Evolutionary conservation across 495 filamentous ascomycete genomes (phyloP).

Genomic region (Penicillium chermesinum): DNA sequence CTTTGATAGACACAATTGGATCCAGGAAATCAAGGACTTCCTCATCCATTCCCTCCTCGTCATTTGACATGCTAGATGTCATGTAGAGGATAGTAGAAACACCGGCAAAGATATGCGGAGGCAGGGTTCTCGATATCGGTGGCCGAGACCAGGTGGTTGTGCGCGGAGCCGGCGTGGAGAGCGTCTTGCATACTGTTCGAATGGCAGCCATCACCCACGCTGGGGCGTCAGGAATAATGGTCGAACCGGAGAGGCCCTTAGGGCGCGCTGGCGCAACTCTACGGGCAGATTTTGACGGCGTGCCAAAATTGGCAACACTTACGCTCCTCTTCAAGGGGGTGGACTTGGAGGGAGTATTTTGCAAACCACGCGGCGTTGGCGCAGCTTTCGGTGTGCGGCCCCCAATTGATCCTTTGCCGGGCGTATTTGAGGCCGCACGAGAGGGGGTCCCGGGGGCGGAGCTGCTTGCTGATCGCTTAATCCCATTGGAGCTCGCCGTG

Average conservation of each 20-base stretch:
- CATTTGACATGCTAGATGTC: slow-evolving; percentile 28
- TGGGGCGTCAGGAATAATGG: slow-evolving; percentile 48
- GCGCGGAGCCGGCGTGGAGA: slow-evolving; percentile 49
- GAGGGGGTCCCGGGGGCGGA: slow-evolving; percentile 29
- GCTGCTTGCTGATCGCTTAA: slow-evolving; percentile 26
- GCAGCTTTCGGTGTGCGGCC: slow-evolving; percentile 29
- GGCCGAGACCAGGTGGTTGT: slow-evolving; percentile 42
- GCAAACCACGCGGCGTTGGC: slow-evolving; percentile 31
- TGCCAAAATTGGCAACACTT: slow-evolving; percentile 15
- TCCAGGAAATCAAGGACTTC: slow-evolving; percentile 36
- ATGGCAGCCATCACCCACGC: slow-evolving; percentile 63
- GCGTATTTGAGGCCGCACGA: slow-evolving; percentile 30
- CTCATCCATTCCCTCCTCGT: slow-evolving; percentile 33
- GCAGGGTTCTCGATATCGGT: slow-evolving; percentile 41
- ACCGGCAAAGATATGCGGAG: slow-evolving; percentile 63
- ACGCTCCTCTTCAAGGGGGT: slow-evolving; percentile 35
- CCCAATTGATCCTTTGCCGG: slow-evolving; percentile 23
- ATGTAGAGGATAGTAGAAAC: slow-evolving; percentile 51
- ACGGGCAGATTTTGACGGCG: slow-evolving; percentile 21
- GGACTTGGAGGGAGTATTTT: slow-evolving; percentile 41
- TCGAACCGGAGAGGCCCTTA: slow-evolving; percentile 22
- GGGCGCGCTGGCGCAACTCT: slow-evolving; percentile 12
- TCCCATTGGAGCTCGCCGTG: slow-evolving; percentile 31
- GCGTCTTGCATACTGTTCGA: slow-evolving; percentile 58
- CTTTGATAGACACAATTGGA: slow-evolving; percentile 26